phyloP scores from a whole-genome alignment of 2,329 filamentous ascomycete genomes.

The Plenodomus lindquistii region DNA sequence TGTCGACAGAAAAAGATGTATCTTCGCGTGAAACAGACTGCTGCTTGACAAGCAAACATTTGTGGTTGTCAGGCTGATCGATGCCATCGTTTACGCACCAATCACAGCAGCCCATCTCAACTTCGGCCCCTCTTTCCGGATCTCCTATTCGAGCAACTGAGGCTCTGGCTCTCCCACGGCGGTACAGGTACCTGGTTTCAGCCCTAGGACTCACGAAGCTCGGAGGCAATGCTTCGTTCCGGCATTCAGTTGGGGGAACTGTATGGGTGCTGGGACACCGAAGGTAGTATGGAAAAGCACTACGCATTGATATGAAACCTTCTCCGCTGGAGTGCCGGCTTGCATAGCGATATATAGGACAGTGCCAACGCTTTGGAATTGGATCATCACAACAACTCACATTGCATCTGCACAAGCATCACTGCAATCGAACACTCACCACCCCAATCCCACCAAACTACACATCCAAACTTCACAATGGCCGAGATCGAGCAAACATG shows the following conservation, averaged over 20 bases:
- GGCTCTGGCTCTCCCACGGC: conserved; percentile 37
- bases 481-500: conserved; percentile 50
- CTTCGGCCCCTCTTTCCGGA: conserved; percentile 38
- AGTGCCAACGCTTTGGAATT: conserved; percentile 16
- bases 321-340: conserved; percentile 40
- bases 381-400: conserved; percentile 19
- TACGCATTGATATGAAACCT: conserved; percentile 23
- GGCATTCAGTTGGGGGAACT: conserved; percentile 29
- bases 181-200: conserved; percentile 32
- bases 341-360: conserved; percentile 37
- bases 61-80: conserved; percentile 18
- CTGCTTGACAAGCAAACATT: conserved; percentile 18
- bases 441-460: conserved; percentile 14
- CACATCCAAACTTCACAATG: conserved; percentile 39
- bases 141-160: conserved; percentile 12
- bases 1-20: conserved; percentile 10
- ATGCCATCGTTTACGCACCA: conserved; percentile 12
- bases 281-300: conserved; percentile 23
- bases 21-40: conserved; percentile 16
- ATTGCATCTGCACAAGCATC: conserved; percentile 14
- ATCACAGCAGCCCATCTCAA: conserved; percentile 15
- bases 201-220: conserved; percentile 29
- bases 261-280: conserved; percentile 26
- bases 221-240: conserved; percentile 30
- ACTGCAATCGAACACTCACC: conserved; percentile 6